Evolutionary conservation across 2,329 filamentous ascomycete species (phyloP).

Genomic region (Dactylonectria macrodidyma): DNA sequence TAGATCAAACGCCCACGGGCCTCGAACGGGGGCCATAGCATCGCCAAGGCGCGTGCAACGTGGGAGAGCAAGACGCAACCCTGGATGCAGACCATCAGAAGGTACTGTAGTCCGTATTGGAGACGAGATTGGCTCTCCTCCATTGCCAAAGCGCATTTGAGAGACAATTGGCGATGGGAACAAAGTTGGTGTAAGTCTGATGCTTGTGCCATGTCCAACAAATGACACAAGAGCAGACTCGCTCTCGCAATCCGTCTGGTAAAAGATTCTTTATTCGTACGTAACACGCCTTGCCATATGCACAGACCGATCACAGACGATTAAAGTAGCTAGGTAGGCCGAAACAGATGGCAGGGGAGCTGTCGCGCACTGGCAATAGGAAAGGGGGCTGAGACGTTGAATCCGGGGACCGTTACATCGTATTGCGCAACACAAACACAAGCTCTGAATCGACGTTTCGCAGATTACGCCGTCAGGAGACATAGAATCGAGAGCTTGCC

Average conservation of each 20-base stretch:
- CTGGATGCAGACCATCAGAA: conserved; percentile 9
- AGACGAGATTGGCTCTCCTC: background rate
- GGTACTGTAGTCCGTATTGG: background rate
- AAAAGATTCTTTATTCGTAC: background rate
- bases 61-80: background rate
- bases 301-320: conserved; percentile 17
- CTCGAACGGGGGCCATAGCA: background rate
- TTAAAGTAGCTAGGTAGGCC: conserved; percentile 5
- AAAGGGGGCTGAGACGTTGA: conserved; percentile 4
- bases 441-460: conserved; percentile 2
- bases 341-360: conserved; percentile 13
- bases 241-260: background rate
- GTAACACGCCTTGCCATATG: conserved; percentile 5
- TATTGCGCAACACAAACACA: conserved; percentile 6
- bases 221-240: background rate
- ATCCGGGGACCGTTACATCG: conserved; percentile 2
- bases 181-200: conserved; percentile 7
- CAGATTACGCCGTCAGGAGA: background rate
- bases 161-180: conserved; percentile 21
- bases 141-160: conserved; percentile 21
- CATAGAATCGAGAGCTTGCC: background rate
- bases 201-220: background rate
- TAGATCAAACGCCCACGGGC: conserved; percentile 13
- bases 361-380: background rate
- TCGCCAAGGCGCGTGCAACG: conserved; percentile 1